Evolutionary conservation across 23 red algal species (phyloP).

Genomic region (Gracilariopsis chorda): DNA sequence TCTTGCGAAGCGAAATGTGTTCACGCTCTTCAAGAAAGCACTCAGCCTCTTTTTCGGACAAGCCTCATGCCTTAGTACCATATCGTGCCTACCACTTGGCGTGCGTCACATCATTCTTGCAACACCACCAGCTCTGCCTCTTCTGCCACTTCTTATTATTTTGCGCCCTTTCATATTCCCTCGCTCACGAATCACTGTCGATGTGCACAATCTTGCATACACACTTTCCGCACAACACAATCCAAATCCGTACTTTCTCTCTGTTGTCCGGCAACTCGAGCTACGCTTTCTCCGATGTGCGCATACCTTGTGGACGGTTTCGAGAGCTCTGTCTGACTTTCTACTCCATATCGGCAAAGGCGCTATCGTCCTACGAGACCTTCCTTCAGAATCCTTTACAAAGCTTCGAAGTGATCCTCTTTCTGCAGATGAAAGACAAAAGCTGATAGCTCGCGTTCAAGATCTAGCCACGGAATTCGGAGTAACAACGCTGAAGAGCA

Average conservation of each 20-base stretch:
- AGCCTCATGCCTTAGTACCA: neutral
- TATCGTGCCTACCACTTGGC: neutral
- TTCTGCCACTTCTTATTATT: conserved; percentile 11
- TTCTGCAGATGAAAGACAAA: neutral
- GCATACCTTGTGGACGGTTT: conserved; percentile 61
- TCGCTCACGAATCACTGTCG: conserved; percentile 45
- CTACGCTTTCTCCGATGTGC: neutral
- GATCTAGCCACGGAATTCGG: conserved; percentile 10
- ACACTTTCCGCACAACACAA: conserved; percentile 54
- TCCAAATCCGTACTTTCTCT: conserved; percentile 20
- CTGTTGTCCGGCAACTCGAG: conserved; percentile 42
- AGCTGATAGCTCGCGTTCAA: neutral
- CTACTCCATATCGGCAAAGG: neutral
- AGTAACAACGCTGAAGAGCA: neutral
- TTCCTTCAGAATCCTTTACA: conserved; percentile 25
- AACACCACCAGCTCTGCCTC: conserved; percentile 39
- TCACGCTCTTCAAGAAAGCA: neutral
- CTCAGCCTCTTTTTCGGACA: neutral
- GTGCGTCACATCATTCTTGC: conserved; percentile 41
- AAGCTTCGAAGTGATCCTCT: neutral
- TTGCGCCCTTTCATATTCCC: conserved; percentile 37
- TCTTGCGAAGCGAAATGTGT: neutral
- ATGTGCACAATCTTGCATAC: conserved; percentile 90
- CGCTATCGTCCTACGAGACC: neutral
- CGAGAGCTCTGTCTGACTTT: conserved; percentile 14